These are phyloP conservation scores for Metschnikowia sp. DNA, from an alignment of 805 yeast genomes.

Conservation along the genomic window DNA sequence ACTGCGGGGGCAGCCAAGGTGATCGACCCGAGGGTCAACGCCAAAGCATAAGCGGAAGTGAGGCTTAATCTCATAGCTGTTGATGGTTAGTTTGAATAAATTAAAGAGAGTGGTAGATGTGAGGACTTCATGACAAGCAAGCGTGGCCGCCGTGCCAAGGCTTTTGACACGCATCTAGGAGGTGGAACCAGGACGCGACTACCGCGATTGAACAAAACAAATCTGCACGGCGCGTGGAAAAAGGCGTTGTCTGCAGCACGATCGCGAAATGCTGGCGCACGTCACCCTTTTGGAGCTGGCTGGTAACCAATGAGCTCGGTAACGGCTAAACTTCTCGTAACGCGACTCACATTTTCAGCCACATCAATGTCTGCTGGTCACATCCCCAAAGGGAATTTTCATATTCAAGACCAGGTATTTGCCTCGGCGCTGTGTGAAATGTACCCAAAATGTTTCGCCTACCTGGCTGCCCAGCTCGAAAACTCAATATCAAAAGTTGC, in stretches of 20 bases:
- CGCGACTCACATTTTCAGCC: not conserved
- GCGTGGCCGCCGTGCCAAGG: no score
- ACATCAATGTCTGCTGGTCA: no score
- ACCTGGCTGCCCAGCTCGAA: no score
- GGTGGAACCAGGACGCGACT: not conserved
- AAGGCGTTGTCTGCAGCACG: not conserved
- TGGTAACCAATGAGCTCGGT: not conserved
- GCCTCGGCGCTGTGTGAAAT: no score
- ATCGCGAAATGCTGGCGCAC: conserved; percentile 4
- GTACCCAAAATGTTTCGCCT: no score
- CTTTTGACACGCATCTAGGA: no score
- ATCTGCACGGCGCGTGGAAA: not conserved
- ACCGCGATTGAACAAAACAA: conserved; percentile 7
- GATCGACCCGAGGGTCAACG: conserved; percentile 12
- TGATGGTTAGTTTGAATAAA: conserved; percentile 4
- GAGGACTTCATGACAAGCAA: no score
- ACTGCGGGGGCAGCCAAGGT: conserved; percentile 17
- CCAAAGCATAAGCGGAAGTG: conserved; percentile 11
- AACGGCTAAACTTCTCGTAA: not conserved
- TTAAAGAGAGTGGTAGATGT: not conserved
- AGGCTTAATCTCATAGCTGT: conserved; percentile 13
- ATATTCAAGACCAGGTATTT: no score
- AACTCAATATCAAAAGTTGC: no score
- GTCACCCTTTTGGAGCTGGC: not conserved
- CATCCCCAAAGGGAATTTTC: no score